Percentiles rank a stretch among this genome's conserved stretches.
phyloP scores from a whole-genome alignment of 495 filamentous ascomycete species.

The Aspergillus ostianus region DNA sequence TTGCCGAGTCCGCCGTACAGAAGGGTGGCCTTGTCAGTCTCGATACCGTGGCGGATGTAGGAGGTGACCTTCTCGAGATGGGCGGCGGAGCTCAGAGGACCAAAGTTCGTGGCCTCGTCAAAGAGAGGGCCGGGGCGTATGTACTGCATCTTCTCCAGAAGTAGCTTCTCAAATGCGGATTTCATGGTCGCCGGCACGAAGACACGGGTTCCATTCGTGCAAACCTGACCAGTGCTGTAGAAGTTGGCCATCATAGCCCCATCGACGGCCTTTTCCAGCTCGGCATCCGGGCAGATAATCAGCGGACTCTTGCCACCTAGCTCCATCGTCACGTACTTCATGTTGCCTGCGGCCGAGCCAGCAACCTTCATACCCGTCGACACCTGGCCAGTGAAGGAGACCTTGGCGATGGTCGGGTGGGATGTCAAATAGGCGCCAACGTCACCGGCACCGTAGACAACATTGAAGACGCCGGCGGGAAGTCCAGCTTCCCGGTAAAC shows the following conservation, averaged over 20 bases:
- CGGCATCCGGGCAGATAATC: constrained; percentile 67
- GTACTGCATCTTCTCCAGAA: constrained; percentile 66
- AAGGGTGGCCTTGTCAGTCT: constrained; percentile 65
- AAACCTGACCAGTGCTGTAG: constrained; percentile 79
- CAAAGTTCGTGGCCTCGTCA: constrained; percentile 69
- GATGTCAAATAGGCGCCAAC: constrained; percentile 67
- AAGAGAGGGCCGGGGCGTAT: constrained; percentile 67
- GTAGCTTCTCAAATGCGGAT: constrained; percentile 56
- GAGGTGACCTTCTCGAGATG: constrained; percentile 68
- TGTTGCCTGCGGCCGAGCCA: constrained; percentile 62
- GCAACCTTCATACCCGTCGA: constrained; percentile 74
- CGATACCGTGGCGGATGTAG: constrained; percentile 69
- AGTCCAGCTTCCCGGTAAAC: constrained; percentile 72
- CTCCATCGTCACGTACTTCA: constrained; percentile 88
- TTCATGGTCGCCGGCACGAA: constrained; percentile 67
- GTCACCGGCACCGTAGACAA: constrained; percentile 70
- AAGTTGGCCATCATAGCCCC: constrained; percentile 89
- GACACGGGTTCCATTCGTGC: constrained; percentile 80
- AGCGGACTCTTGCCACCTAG: constrained; percentile 78
- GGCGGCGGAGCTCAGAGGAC: constrained; percentile 64
- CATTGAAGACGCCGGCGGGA: constrained; percentile 77
- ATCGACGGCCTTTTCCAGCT: constrained; percentile 71
- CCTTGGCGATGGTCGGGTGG: constrained; percentile 71
- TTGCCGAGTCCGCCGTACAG: constrained; percentile 64
- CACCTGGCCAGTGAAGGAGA: constrained; percentile 83